These are phyloP conservation scores for Globisporangium takayamanum DNA, from an alignment of 352 stramenopile genomes.

Conservation along the genomic window DNA sequence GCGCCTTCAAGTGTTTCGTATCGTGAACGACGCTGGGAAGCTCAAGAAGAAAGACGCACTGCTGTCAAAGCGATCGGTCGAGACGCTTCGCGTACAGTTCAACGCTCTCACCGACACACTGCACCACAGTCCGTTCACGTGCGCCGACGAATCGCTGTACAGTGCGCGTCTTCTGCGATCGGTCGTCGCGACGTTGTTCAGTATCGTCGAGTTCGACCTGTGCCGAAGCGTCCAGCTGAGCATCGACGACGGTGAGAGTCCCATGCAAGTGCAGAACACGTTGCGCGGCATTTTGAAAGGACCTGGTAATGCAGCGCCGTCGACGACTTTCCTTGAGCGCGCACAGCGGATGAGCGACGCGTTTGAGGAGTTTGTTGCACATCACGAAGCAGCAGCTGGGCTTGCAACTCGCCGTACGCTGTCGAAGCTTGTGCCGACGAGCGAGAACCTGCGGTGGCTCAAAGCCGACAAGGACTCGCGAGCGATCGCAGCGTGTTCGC, in stretches of 20 bases:
- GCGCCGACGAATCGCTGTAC: background rate
- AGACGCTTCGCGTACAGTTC: background rate
- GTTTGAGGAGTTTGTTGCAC: background rate
- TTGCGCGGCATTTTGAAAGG: conserved; percentile 1
- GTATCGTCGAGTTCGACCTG: conserved; percentile 5
- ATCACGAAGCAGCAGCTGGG: background rate
- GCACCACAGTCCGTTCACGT: conserved; percentile 2
- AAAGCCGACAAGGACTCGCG: background rate
- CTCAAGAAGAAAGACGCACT: background rate
- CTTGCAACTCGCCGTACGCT: background rate
- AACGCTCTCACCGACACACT: background rate
- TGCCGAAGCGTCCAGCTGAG: background rate
- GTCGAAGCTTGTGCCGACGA: background rate
- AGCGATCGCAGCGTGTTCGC: conserved; percentile 1
- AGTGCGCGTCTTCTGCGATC: background rate
- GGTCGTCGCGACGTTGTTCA: background rate
- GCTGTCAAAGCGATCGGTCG: background rate
- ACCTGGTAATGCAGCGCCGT: background rate
- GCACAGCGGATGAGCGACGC: background rate
- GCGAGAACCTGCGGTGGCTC: conserved; percentile 3
- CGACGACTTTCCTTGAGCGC: conserved; percentile 1
- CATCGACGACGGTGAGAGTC: conserved; percentile 1
- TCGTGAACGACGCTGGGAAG: conserved; percentile 1
- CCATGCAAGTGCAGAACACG: background rate
- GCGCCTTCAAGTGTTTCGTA: conserved; percentile 1